phyloP scores from a whole-genome alignment of 2,329 filamentous ascomycete species.

The Talaromyces sp. region DNA sequence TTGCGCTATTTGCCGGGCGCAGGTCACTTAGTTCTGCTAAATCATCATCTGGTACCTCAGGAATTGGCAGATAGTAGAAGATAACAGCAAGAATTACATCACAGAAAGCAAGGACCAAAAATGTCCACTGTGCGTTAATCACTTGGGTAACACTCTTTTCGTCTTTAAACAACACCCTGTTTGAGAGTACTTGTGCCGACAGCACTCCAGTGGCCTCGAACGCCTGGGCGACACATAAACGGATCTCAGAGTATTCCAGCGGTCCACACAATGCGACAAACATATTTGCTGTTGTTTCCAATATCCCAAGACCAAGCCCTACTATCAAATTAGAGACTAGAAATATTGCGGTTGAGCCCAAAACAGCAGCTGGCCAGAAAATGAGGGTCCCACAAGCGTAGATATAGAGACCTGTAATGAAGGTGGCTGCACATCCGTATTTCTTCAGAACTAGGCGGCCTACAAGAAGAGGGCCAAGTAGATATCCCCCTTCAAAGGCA shows the following conservation, averaged over 20 bases:
- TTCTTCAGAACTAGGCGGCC: slow-evolving; percentile 8
- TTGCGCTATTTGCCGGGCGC: slow-evolving; percentile 48
- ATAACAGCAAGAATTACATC: slow-evolving; percentile 53
- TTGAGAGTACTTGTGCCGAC: slow-evolving; percentile 57
- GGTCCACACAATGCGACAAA: slow-evolving; percentile 11
- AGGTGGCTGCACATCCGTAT: slow-evolving; percentile 2
- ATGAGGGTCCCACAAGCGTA: slow-evolving; percentile 2
- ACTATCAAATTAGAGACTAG: slow-evolving; percentile 10
- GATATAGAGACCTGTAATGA: slow-evolving; percentile 11
- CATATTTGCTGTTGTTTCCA: slow-evolving; percentile 5
- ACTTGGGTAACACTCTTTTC: slow-evolving; percentile 48
- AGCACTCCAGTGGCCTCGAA: slow-evolving; percentile 60
- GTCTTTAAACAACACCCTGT: slow-evolving; percentile 37
- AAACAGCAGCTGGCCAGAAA: slow-evolving; percentile 7
- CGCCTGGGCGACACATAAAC: slow-evolving; percentile 48
- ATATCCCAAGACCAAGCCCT: slow-evolving; percentile 10
- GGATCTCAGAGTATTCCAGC: slow-evolving; percentile 5
- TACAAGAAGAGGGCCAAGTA: neutral
- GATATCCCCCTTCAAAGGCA: slow-evolving; percentile 2
- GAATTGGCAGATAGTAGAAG: slow-evolving; percentile 61
- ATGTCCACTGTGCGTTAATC: slow-evolving; percentile 62
- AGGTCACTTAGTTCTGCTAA: slow-evolving; percentile 54
- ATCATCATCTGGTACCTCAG: slow-evolving; percentile 60
- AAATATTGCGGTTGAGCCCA: neutral
- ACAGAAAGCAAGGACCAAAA: slow-evolving; percentile 62